Percentiles rank a stretch among this genome's conserved stretches.
Evolutionary conservation across 495 filamentous ascomycete genomes (phyloP).

Genomic region (Neurospora sp.): DNA sequence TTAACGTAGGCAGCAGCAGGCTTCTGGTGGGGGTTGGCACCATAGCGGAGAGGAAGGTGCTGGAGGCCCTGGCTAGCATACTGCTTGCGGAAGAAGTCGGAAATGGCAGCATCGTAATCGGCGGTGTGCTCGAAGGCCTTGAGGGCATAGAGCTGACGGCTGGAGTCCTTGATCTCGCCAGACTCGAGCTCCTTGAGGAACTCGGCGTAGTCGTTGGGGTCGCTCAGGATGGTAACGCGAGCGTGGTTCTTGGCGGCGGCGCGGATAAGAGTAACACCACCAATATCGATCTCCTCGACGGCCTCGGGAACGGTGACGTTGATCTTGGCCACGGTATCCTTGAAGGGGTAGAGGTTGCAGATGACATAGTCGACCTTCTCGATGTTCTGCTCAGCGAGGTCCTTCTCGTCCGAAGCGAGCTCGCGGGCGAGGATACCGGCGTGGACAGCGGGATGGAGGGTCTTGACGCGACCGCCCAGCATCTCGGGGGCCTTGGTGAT

Average conservation of each 20-base stretch:
- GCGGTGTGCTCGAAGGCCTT: constrained; percentile 99
- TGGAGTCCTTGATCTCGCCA: constrained; percentile 73
- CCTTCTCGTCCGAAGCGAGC: constrained; percentile 86
- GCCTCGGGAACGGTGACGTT: constrained; percentile 94
- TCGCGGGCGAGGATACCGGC: constrained; percentile 87
- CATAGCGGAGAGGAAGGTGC: constrained; percentile 81
- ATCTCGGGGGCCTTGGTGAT: constrained; percentile 99
- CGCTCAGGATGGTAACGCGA: constrained; percentile 88
- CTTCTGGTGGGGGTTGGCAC: constrained; percentile 96
- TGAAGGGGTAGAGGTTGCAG: constrained; percentile 98
- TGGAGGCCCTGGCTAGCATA: constrained; percentile 80
- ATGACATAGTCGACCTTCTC: constrained; percentile 96
- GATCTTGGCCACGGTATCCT: constrained; percentile 91
- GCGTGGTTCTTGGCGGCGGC: constrained; percentile 96
- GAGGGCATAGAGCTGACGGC: constrained; percentile 77
- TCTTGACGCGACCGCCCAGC: constrained; percentile 93
- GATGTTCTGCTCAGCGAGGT: constrained; percentile 93
- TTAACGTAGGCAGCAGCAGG: constrained; percentile 74
- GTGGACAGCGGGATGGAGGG: constrained; percentile 90
- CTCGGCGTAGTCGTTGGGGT: constrained; percentile 84
- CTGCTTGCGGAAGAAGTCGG: constrained; percentile 94
- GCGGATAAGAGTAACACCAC: constrained; percentile 89
- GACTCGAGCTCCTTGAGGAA: constrained; percentile 84
- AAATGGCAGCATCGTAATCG: constrained; percentile 89
- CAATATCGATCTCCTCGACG: constrained; percentile 97